phyloP scores from a whole-genome alignment of 2,329 filamentous ascomycete genomes.

The Ilyonectria robusta region DNA sequence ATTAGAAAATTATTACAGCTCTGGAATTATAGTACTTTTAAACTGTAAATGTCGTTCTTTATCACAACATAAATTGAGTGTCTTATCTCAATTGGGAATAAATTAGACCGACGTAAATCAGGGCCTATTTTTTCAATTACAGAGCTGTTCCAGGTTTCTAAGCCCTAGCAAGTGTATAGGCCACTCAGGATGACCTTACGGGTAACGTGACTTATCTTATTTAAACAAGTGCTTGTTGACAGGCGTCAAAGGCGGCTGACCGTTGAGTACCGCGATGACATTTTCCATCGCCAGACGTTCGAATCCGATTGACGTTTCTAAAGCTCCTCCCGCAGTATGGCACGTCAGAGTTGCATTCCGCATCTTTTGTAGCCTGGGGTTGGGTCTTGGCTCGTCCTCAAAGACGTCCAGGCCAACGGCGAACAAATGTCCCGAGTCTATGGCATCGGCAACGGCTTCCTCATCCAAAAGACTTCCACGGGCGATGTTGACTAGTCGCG shows the following conservation, averaged over 20 bases:
- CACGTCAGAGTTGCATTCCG: slow-evolving; percentile 61
- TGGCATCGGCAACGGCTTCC: slow-evolving; percentile 33
- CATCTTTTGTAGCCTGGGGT: slow-evolving; percentile 49
- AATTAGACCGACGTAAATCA: too few relatives aligned
- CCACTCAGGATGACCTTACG: too few relatives aligned
- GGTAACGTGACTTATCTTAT: too few relatives aligned
- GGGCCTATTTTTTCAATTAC: too few relatives aligned
- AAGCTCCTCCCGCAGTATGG: slow-evolving; percentile 69
- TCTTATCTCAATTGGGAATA: too few relatives aligned
- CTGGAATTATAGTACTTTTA: too few relatives aligned
- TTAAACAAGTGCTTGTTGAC: slow-evolving; percentile 58
- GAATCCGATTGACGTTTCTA: slow-evolving; percentile 68
- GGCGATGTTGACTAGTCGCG: slow-evolving; percentile 69
- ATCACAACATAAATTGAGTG: too few relatives aligned
- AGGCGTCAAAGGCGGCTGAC: slow-evolving; percentile 51
- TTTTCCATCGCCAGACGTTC: slow-evolving; percentile 69
- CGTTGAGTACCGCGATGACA: slow-evolving; percentile 62
- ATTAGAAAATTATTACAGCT: too few relatives aligned
- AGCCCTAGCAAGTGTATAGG: too few relatives aligned
- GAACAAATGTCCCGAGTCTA: slow-evolving; percentile 31
- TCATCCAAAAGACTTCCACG: slow-evolving; percentile 40
- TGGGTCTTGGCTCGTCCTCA: slow-evolving; percentile 29
- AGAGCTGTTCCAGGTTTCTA: too few relatives aligned
- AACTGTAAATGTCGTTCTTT: too few relatives aligned
- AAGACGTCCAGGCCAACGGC: slow-evolving; percentile 48